Percentiles rank a stretch among this genome's conserved stretches.
These are phyloP conservation scores for Lentinus tigrinus DNA, from an alignment of 768 basidiomycete genomes.

Conservation along the genomic window DNA sequence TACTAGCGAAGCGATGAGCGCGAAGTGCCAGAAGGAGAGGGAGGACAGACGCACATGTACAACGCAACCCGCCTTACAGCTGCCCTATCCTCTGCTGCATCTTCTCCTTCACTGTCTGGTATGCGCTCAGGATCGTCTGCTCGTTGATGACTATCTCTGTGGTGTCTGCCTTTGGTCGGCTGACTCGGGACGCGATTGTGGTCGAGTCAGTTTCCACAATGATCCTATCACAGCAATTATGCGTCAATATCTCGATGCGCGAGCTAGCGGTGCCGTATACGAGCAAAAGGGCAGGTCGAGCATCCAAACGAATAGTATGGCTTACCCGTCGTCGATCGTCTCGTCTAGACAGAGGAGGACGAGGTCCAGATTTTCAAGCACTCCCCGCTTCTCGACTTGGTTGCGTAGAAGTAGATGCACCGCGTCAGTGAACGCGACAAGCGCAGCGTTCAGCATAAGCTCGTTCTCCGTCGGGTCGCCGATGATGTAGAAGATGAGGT, in stretches of 20 bases:
- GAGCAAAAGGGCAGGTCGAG: no score
- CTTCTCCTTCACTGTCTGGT: conserved; percentile 84
- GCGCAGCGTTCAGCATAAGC: conserved; percentile 87
- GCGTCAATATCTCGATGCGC: not conserved
- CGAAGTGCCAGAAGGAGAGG: not conserved
- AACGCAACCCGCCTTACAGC: conserved; percentile 42
- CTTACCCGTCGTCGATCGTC: conserved; percentile 96
- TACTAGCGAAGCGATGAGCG: not conserved
- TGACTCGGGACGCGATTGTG: conserved; percentile 94
- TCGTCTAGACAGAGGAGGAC: conserved; percentile 93
- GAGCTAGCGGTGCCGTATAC: not conserved
- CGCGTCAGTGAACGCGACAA: conserved; percentile 84
- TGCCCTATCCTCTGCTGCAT: conserved; percentile 82
- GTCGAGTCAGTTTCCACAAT: conserved; percentile 96
- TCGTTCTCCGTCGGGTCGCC: conserved; percentile 90
- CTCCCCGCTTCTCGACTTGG: conserved; percentile 90
- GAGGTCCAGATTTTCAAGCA: conserved; percentile 92
- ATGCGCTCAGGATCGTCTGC: conserved; percentile 91
- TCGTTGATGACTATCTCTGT: conserved; percentile 99
- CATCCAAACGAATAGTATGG: conserved; percentile 13
- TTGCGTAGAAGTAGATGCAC: conserved; percentile 83
- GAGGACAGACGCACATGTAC: conserved; percentile 3
- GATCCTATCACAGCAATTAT: conserved; percentile 51
- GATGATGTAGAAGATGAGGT: conserved; percentile 93
- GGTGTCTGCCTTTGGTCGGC: conserved; percentile 87